phyloP scores from a whole-genome alignment of 495 filamentous ascomycete genomes.

The Penicillium alfredii region DNA sequence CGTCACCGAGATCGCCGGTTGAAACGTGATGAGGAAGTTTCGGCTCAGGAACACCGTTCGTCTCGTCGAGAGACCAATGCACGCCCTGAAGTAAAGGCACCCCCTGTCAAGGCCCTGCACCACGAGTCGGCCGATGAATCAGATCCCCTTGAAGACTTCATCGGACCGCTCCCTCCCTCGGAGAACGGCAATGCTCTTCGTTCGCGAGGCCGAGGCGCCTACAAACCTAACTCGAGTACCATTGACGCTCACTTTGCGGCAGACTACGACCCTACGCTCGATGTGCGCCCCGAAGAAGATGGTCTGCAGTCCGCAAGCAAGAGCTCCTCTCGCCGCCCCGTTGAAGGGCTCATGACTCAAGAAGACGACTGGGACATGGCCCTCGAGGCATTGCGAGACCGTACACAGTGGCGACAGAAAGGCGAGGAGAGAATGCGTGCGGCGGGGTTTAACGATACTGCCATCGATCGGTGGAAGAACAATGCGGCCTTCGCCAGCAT shows the following conservation, averaged over 20 bases:
- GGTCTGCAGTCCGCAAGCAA: constrained; percentile 18
- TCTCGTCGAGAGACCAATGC: constrained; percentile 3
- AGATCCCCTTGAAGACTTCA: constrained; percentile 70
- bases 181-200: constrained; percentile 39
- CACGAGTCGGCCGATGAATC: constrained; percentile 45
- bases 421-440: constrained; percentile 71
- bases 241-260: constrained; percentile 77
- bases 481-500: constrained; percentile 33
- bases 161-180: constrained; percentile 70
- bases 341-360: constrained; percentile 38
- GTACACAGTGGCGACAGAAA: constrained; percentile 70
- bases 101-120: neutral
- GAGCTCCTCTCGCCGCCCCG: constrained; percentile 29
- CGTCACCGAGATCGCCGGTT: constrained; percentile 7
- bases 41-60: constrained; percentile 11
- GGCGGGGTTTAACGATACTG: constrained; percentile 73
- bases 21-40: neutral
- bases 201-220: constrained; percentile 72
- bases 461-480: constrained; percentile 74
- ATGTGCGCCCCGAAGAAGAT: constrained; percentile 55
- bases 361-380: constrained; percentile 78
- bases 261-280: constrained; percentile 69
- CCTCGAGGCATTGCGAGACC: constrained; percentile 74
- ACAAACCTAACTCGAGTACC: constrained; percentile 47
- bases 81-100: constrained; percentile 1